Conservation (phyloP, 2,329 filamentous ascomycete species). For the Penicillium griseofulvum region DNA sequence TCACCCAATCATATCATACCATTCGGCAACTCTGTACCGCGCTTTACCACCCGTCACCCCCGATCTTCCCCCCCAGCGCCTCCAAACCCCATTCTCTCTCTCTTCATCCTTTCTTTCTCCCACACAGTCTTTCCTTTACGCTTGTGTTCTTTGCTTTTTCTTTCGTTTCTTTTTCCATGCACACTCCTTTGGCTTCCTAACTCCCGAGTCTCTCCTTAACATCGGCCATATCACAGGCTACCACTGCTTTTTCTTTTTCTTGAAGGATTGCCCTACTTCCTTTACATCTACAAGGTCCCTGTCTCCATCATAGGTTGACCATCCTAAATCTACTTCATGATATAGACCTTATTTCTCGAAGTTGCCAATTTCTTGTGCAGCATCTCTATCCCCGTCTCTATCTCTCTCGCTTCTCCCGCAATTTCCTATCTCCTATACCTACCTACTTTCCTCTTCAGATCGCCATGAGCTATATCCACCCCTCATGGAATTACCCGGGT, state of each 20-base stretch:
- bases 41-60: constrained; percentile 12
- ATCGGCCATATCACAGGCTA: constrained; percentile 14
- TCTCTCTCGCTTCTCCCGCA: neutral
- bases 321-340: constrained; percentile 12
- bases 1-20: constrained; percentile 7
- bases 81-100: constrained; percentile 13
- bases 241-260: constrained; percentile 24
- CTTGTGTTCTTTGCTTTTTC: constrained; percentile 21
- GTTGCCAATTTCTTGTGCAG: constrained; percentile 21
- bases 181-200: constrained; percentile 21
- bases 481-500: constrained; percentile 36
- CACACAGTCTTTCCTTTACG: constrained; percentile 16
- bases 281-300: constrained; percentile 8
- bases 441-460: neutral
- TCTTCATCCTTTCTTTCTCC: constrained; percentile 18
- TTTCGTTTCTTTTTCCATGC: constrained; percentile 17
- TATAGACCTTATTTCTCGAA: constrained; percentile 18
- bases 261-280: constrained; percentile 12
- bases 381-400: constrained; percentile 8
- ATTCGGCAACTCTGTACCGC: constrained; percentile 9
- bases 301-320: neutral
- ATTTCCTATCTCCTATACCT: constrained; percentile 5
- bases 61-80: constrained; percentile 13
- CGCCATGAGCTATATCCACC: constrained; percentile 42
- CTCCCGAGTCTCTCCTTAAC: constrained; percentile 26